Evolutionary conservation across 495 filamentous ascomycete species (phyloP).

Genomic region (Penicillium subrubescens): DNA sequence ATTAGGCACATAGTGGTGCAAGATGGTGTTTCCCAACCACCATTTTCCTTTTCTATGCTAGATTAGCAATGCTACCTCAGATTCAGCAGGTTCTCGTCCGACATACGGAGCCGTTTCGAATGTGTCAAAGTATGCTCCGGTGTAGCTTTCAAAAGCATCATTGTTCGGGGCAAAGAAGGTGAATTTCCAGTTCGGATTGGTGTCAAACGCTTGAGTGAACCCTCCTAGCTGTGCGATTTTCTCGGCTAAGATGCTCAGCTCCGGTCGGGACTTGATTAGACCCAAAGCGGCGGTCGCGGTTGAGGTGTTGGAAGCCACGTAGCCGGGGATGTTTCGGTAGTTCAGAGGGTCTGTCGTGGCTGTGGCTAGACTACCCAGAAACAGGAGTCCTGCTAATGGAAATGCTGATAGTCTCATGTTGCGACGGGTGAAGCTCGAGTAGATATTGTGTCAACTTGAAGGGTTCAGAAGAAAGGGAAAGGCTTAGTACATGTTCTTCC

Average conservation of each 20-base stretch:
- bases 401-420: background rate
- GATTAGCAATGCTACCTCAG: background rate
- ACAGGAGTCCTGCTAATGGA: background rate
- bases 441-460: background rate
- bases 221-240: background rate
- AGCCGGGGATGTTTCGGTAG: background rate
- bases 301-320: background rate
- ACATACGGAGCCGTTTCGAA: background rate
- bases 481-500: background rate
- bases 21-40: background rate
- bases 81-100: background rate
- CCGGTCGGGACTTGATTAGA: background rate
- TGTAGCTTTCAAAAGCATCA: background rate
- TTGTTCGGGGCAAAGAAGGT: background rate
- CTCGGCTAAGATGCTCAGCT: background rate
- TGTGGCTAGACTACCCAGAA: background rate
- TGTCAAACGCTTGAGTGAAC: background rate
- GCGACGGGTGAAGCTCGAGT: background rate
- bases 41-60: background rate
- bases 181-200: background rate
- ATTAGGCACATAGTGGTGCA: background rate
- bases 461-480: background rate
- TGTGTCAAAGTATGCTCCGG: background rate
- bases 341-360: background rate
- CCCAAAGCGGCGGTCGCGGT: background rate